Evolutionary conservation across 2,329 filamentous ascomycete genomes (phyloP).

Genomic region (Aureobasidium sp.): DNA sequence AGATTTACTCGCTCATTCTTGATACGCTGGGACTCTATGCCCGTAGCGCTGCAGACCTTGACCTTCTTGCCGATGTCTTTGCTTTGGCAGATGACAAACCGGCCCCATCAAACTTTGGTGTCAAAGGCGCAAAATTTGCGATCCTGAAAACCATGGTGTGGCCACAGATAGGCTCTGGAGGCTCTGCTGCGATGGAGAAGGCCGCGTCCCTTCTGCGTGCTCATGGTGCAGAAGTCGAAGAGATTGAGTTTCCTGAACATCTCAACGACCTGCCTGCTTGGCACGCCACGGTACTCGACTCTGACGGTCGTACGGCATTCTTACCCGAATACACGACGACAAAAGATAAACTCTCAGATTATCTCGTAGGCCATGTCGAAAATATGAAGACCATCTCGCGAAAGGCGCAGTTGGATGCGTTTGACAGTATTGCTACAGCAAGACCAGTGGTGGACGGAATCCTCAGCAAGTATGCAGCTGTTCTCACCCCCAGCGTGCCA

Average conservation of each 20-base stretch:
- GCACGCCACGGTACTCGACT: constrained; percentile 45
- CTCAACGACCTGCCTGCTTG: constrained; percentile 46
- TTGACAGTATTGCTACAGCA: constrained; percentile 48
- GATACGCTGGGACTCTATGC: constrained; percentile 59
- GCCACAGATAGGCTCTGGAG: constrained; percentile 32
- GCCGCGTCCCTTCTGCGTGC: constrained; percentile 28
- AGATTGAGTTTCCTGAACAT: constrained; percentile 46
- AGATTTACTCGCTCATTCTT: constrained; percentile 51
- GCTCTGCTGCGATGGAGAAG: constrained; percentile 30
- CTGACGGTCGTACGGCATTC: constrained; percentile 47
- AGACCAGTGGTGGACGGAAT: constrained; percentile 51
- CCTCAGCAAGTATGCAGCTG: constrained; percentile 45
- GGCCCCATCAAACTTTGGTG: neutral
- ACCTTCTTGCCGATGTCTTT: constrained; percentile 50
- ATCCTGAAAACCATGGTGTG: constrained; percentile 51
- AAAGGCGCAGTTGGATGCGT: constrained; percentile 46
- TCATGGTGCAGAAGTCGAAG: constrained; percentile 51
- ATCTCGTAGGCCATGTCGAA: neutral
- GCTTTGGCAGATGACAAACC: constrained; percentile 46
- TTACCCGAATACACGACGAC: neutral
- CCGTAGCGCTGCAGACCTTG: constrained; percentile 51
- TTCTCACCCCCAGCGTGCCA: constrained; percentile 52
- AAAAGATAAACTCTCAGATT: neutral
- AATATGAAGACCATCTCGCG: constrained; percentile 20
- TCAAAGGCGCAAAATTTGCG: constrained; percentile 42